Evolutionary conservation across 2,329 filamentous ascomycete genomes (phyloP).

Genomic region (Fusarium vanettenii): DNA sequence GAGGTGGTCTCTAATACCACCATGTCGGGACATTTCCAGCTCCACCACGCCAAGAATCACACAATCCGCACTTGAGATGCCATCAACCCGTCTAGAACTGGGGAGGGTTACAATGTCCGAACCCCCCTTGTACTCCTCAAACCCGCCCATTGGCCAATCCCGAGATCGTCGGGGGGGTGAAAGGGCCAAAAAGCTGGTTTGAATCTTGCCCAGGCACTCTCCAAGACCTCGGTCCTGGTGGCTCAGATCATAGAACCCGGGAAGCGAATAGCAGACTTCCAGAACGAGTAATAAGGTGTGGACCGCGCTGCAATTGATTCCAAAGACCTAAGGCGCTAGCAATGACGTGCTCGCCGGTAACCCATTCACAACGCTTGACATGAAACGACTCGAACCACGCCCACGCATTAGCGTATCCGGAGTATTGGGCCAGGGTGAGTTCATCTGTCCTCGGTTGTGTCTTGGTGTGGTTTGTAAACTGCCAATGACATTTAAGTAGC

Average conservation of each 20-base stretch:
- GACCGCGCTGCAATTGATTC: background rate
- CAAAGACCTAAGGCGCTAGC: background rate
- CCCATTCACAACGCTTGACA: background rate
- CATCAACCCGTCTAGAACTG: background rate
- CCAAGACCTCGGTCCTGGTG: background rate
- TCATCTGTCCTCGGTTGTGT: background rate
- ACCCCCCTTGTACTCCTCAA: background rate
- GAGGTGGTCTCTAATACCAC: background rate
- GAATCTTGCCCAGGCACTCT: background rate
- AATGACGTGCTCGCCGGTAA: background rate
- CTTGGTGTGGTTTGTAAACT: background rate
- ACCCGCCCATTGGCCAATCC: background rate
- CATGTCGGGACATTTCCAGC: background rate
- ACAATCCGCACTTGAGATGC: conserved; percentile 4
- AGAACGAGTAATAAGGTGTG: background rate
- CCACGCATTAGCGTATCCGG: background rate
- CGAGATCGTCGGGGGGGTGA: background rate
- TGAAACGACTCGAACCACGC: background rate
- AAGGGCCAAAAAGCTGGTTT: background rate
- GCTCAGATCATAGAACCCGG: background rate
- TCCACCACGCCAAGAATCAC: conserved; percentile 9
- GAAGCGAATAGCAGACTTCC: background rate
- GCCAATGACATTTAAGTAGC: background rate
- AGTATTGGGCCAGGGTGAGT: background rate
- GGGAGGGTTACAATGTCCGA: background rate